Conservation (phyloP, 2,329 filamentous ascomycete genomes). For the Capronia coronata region DNA sequence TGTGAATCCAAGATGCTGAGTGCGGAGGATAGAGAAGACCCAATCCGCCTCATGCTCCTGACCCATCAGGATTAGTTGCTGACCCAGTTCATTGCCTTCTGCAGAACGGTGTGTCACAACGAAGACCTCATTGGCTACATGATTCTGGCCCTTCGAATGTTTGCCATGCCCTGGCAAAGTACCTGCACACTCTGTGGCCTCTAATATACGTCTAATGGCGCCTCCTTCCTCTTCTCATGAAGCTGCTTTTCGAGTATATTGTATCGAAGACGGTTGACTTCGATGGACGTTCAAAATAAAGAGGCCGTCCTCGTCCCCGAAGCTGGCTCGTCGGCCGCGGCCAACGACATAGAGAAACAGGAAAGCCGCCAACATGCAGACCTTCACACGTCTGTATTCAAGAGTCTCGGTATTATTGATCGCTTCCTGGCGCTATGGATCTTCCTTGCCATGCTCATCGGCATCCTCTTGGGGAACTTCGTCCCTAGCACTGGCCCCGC, state of each 20-base stretch:
- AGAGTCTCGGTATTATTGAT: constrained; percentile 54
- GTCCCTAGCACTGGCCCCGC: constrained; percentile 56
- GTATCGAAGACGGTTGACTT: neutral
- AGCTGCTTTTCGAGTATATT: neutral
- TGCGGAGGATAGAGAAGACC: no score
- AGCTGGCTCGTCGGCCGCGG: neutral
- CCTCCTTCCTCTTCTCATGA: neutral
- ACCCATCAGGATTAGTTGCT: no score
- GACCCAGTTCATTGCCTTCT: no score
- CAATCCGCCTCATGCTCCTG: no score
- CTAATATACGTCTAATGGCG: neutral
- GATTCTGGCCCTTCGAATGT: neutral
- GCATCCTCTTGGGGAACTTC: constrained; percentile 71
- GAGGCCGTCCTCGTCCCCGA: constrained; percentile 2
- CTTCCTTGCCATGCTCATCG: constrained; percentile 67
- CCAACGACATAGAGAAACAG: constrained; percentile 12
- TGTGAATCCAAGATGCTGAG: no score
- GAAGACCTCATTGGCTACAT: constrained; percentile 3
- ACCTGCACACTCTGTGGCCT: neutral
- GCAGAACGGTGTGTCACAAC: constrained; percentile 2
- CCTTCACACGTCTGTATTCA: constrained; percentile 32
- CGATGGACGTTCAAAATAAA: constrained; percentile 10
- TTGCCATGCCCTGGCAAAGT: neutral
- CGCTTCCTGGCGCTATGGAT: constrained; percentile 66
- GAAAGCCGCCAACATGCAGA: neutral